Base-by-base conservation (phyloP, 2,329 filamentous ascomycete genomes). In the Sporothrix luriei region DNA sequence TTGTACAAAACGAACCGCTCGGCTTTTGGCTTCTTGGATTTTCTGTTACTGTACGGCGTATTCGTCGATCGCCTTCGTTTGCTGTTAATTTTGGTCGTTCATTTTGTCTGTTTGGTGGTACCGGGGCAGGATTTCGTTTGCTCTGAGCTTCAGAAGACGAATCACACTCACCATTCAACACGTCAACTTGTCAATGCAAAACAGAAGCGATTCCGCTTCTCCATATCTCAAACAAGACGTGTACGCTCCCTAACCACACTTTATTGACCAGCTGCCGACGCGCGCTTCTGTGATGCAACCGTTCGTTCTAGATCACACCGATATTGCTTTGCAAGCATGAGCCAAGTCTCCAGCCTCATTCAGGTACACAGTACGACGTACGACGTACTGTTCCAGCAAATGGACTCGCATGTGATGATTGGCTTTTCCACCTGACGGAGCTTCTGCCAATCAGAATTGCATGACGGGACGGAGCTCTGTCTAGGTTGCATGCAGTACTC, bases 391-490 rank as follows among this genome's bases (percentile, higher is more conserved):
- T 6, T 33, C n/a, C 57, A 61, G 13, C 57, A 26, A 46, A 38
- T 33, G 13, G 61, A 33, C 61, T 29, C 49, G 24, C 61, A 49
- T 64, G 61, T 64, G 61, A 64, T 64, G 61, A 64, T 9, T 10
- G 38, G n/a, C 16, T n/a, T 21, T 24, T n/a, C 13, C 19, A n/a
- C 21, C 19, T n/a, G 24, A 10, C 7, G 43, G 46, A 29, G 43
- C 24, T 64, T 24, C 61, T 49, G 43, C 61, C 43, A 64, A 33
- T 64, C 43, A 64, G 24, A 33, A 7, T n/a, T 49, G 14, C 61
- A 33, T 3, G 16, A 48, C n/a, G 16, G 16, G n/a, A 46, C 59
- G n/a, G 24, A n/a, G 24, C 54, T 33, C 59, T 16, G 16, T 48
- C 48, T 7, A 49, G 19, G 48, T 9, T 21, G 2, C 19, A 9